Base-by-base conservation (phyloP, 768 basidiomycete species). In the Naganishia kalamii region DNA sequence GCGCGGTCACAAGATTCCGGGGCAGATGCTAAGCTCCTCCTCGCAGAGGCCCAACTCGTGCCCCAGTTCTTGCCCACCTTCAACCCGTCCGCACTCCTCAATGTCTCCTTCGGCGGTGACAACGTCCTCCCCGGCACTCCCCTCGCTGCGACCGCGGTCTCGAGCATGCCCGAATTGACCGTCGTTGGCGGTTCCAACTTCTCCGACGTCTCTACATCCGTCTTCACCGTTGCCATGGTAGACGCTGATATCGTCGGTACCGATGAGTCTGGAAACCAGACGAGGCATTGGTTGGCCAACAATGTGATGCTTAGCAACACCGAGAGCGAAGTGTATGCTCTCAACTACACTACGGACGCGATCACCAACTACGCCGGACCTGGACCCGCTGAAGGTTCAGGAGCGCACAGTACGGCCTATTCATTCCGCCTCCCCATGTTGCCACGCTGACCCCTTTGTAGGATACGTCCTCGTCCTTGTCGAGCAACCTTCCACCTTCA, bases 271-370 rank as follows among this genome's bases (percentile, higher is more conserved):
- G 61, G n/a, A 5, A 19, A 37, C 35, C 70, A 75, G 69, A 88
- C 85, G 54, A 83, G 87, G 61, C 90, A 90, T 80, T 91, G 88
- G 89, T 84, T 91, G 51, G 84, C 86, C 66, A 89, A 90, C 75
- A 80, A 82, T 25, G 88, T 84, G 48, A 62, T 65, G 35, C 60
- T 71, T 19, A 57, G 35, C n/a, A 27, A 17, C 1, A 35, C 35
- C 23, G 54, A 57, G 54, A 17, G 19, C 27, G 54, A 25, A 21
- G 54, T 27, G 35, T 57, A 37, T 44, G 69, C 62, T 15, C 33
- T 61, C 30, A 60, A 57, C 23, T 70, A 62, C 13, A 67, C 72
- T 43, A 77, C 70, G 69, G 72, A 74, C 72, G 75, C 69, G 63
- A 69, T 68, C 69, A 88, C 87, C 11, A 77, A 79, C 43, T 90